Evolutionary conservation across 2,329 filamentous ascomycete species (phyloP), one percentile per base, ranked within the genome.

Genomic region (Colletotrichum horii): DNA sequence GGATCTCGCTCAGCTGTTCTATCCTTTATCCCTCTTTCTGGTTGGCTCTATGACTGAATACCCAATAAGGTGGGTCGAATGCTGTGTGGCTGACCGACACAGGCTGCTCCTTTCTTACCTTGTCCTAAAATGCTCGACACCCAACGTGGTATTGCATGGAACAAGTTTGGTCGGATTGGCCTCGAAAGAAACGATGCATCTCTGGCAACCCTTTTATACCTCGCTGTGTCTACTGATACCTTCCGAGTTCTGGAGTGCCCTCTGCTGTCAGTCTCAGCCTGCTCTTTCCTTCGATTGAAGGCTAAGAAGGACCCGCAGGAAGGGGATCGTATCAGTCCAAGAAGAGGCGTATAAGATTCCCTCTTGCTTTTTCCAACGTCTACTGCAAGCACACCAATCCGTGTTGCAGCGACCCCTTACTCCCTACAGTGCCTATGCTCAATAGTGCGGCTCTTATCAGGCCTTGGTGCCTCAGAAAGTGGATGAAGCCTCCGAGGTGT

Each of bases 311-410:
- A 14, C 5, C 19, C 19, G 2, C 0, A 6, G 43, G 3, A 14
- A 48, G 3, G 43, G 19, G 6, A 22, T 22, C 4, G 19, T 22
- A 7, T n/a, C 19, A 7, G 19, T 9, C 43, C 1, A 6, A 48
- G 19, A 19, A 48, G 1, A 22, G 2, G 5, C 0, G 11, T 6
- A 48, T 48, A 22, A 43, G 16, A n/a, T 12, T 11, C 0, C 38
- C 0, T 11, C 16, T 43, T 11, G 8, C 4, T 0, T 16, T 43
- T 16, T 43, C 1, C 2, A 0, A 11, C 6, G 8, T 11, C 19
- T 43, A 0, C 16, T 43, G 19, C 8, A 19, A 43, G 36, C 26
- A 28, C 26, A n/a, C n/a, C n/a, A n/a, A n/a, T n/a, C n/a, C n/a
- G n/a, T n/a, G n/a, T n/a, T n/a, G n/a, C n/a, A n/a, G n/a, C n/a